Evolutionary conservation across 2,329 filamentous ascomycete genomes (phyloP), one percentile per base, ranked within the genome.

Genomic region (Aureobasidium namibiae): DNA sequence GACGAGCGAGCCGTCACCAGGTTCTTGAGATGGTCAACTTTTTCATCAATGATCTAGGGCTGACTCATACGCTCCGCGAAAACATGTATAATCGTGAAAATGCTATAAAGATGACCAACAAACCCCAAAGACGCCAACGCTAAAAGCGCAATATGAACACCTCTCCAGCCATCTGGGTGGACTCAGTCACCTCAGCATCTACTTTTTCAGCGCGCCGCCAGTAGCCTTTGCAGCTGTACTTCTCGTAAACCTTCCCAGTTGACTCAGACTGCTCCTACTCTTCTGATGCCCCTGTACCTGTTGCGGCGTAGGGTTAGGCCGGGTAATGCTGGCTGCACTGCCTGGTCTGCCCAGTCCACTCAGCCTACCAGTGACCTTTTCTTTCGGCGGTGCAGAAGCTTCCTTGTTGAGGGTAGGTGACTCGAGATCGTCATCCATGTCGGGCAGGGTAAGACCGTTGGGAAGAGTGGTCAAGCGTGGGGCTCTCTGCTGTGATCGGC

Each of bases 401-500:
- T 57, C 41, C 23, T 57, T 58, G 33, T 60, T 39, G 6, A 44
- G 56, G 0, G 59, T 46, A 16, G 46, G 41, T n/a, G 56, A 46
- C 21, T 59, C 52, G 1, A 49, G 48, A 4, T 60, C 52, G 16
- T 39, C 54, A 13, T 58, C 54, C 42, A 58, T 59, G 46, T 53
- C 46, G 2, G 42, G 24, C 9, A 38, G 41, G 8, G 52, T 45
- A 10, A 59, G 21, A 26, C 29, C 60, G 18, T 50, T 50, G 34
- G 52, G 49, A n/a, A 42, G 48, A 9, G 42, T 60, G 21, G 11
- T 57, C 39, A 45, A 36, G 36, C 31, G 58, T 39, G 41, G 39
- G 41, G 66, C 64, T 21, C 67, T 62, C 61, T 66, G 78, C 68
- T 90, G 87, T 13, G 83, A 79, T 56, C 90, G 81, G 58, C 91